These are phyloP conservation scores for Thelonectria blattea DNA, from an alignment of 2,329 filamentous ascomycete species.

Conservation along the genomic window DNA sequence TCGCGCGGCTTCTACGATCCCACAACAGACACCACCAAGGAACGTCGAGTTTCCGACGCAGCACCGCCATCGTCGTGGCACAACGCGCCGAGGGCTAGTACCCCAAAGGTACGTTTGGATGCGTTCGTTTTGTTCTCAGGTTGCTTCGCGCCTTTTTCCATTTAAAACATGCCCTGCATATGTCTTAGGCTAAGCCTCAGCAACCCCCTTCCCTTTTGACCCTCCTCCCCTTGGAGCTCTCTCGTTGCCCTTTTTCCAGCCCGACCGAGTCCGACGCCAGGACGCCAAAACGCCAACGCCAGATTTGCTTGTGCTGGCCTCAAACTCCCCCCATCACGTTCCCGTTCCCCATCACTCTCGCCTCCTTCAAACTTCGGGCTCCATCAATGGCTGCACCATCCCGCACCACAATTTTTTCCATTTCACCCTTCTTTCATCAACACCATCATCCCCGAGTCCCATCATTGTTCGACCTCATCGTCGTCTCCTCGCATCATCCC, in stretches of 20 bases:
- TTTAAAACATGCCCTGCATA: background rate
- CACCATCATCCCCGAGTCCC: slow-evolving; percentile 13
- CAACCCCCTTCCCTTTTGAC: slow-evolving; percentile 10
- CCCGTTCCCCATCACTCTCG: slow-evolving; percentile 16
- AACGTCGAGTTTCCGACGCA: slow-evolving; percentile 53
- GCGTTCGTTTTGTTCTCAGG: slow-evolving; percentile 39
- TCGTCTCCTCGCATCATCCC: slow-evolving; percentile 15
- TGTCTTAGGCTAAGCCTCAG: slow-evolving; percentile 7
- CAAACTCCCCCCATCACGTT: slow-evolving; percentile 21
- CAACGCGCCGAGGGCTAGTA: slow-evolving; percentile 49
- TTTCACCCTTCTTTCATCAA: slow-evolving; percentile 8
- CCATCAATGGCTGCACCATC: slow-evolving; percentile 35
- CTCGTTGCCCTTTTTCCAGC: slow-evolving; percentile 14
- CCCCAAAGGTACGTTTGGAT: slow-evolving; percentile 55
- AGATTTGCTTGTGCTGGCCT: slow-evolving; percentile 25
- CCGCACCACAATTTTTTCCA: slow-evolving; percentile 23
- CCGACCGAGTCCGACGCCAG: slow-evolving; percentile 15
- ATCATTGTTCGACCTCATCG: slow-evolving; percentile 10
- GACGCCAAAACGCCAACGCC: slow-evolving; percentile 25
- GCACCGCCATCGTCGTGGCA: slow-evolving; percentile 49
- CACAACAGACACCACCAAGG: slow-evolving; percentile 56
- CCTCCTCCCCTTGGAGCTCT: slow-evolving; percentile 7
- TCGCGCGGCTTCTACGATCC: slow-evolving; percentile 61
- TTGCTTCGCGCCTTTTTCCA: background rate
- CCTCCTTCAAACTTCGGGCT: slow-evolving; percentile 19